These are phyloP conservation scores for Cercophora sp. DNA, from an alignment of 495 filamentous ascomycete species.

Conservation along the genomic window DNA sequence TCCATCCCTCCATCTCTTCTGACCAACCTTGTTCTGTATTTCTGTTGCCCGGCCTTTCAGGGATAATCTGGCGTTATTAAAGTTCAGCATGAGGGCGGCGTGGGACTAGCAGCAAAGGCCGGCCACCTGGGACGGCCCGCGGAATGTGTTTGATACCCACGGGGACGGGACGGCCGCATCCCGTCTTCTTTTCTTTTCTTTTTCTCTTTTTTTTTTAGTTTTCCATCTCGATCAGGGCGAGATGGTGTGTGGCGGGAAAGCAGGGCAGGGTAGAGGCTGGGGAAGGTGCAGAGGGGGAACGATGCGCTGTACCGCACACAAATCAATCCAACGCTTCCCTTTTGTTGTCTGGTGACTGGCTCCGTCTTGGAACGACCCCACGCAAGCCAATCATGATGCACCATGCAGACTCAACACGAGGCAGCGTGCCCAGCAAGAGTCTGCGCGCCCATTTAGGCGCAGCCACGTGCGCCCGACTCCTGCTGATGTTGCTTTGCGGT, in stretches of 20 bases:
- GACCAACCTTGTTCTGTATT: no score
- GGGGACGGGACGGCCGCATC: constrained; percentile 15
- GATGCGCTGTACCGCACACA: constrained; percentile 22
- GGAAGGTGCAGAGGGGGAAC: constrained; percentile 12
- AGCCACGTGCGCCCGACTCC: constrained; percentile 27
- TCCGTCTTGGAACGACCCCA: no score
- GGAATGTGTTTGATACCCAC: constrained; percentile 25
- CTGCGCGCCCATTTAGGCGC: constrained; percentile 19
- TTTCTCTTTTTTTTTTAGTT: constrained; percentile 4
- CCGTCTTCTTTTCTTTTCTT: constrained; percentile 17
- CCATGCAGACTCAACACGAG: no score
- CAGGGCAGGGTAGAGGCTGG: constrained; percentile 15
- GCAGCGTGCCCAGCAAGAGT: background rate
- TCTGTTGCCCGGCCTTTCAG: no score
- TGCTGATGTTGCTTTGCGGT: constrained; percentile 19
- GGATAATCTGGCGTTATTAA: background rate
- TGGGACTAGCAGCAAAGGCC: no score
- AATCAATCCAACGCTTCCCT: constrained; percentile 16
- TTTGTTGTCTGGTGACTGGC: constrained; percentile 27
- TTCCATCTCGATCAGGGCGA: constrained; percentile 2
- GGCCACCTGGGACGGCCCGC: constrained; percentile 17
- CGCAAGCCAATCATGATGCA: constrained; percentile 21
- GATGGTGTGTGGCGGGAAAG: background rate
- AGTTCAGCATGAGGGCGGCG: background rate
- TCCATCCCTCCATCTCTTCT: background rate